Evolutionary conservation across 352 stramenopile genomes (phyloP), one percentile per base, ranked within the genome.

Genomic region (Pythium guiyangense): DNA sequence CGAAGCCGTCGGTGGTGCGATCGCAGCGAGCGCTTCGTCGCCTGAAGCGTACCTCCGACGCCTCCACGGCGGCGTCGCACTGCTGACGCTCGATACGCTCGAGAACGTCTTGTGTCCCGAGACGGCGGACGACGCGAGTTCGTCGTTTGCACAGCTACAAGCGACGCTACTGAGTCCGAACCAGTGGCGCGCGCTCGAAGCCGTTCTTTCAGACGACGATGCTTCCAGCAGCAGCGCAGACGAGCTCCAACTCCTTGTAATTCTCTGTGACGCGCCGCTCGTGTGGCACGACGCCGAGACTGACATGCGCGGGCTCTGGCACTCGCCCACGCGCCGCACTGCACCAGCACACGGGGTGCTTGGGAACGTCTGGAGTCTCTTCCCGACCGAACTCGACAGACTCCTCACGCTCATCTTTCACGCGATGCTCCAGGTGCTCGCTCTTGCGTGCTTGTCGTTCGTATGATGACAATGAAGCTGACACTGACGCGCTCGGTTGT

Each of bases 211-310:
- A 3, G 1, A 9, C 12, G 8, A 12, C 31, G 6, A 20, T 26
- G 3, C 6, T 3, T n/a, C 10, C 10, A 49, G 35, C 40, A 42
- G 6, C 51, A 42, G 22, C 11, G 2, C 3, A 25, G 17, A 27
- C 18, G 14, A 25, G 15, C 9, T 60, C 27, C 34, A 60, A 47
- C 70, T 64, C 18, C 40, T 82, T 22, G 47, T 86, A 0, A 61
- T 92, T 47, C 58, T 88, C 12, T 85, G 79, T n/a, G 79, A 90
- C 34, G 17, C 70, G 0, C 74, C 73, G 22, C 56, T 92, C 15
- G 64, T 77, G 8, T 83, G 73, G 70, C 65, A 63, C 11, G 22
- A 44, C 49, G 62, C 56, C 59, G 52, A 31, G 37, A 62, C 22
- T 9, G 42, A 54, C 34, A 22, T 17, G n/a, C 62, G 56, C 46